Percentiles rank a stretch among this genome's conserved stretches.
phyloP scores from a whole-genome alignment of 352 stramenopile species.

The Phytophthora tentaculata region DNA sequence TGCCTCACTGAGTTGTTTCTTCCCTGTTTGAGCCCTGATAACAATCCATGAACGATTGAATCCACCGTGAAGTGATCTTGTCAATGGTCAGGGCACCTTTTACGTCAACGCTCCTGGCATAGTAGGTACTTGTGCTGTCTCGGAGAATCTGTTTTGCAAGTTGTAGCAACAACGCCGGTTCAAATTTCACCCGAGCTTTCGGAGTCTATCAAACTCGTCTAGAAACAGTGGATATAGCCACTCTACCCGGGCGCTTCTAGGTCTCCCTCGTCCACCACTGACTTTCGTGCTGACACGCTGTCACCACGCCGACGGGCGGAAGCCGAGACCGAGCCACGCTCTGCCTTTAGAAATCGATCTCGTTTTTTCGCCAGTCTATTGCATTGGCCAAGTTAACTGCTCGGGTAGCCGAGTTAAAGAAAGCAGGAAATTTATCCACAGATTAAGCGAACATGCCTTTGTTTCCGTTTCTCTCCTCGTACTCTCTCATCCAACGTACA shows the following conservation, averaged over 20 bases:
- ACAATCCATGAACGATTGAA: constrained; percentile 11
- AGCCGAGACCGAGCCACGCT: neutral
- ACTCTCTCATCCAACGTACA: neutral
- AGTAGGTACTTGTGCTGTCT: neutral
- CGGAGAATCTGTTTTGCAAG: neutral
- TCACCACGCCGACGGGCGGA: neutral
- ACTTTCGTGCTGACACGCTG: neutral
- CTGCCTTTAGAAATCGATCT: neutral
- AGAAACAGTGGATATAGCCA: neutral
- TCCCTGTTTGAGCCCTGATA: neutral
- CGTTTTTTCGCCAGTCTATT: neutral
- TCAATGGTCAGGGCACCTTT: neutral
- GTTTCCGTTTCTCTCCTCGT: neutral
- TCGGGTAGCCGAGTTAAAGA: neutral
- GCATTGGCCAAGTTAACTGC: neutral
- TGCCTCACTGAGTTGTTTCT: neutral
- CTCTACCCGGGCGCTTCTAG: neutral
- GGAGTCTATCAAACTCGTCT: neutral
- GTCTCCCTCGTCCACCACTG: neutral
- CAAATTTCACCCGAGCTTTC: neutral
- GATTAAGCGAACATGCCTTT: neutral
- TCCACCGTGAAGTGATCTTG: constrained; percentile 2
- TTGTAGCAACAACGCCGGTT: neutral
- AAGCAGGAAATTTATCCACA: neutral
- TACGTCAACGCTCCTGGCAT: neutral